Conservation (phyloP, 2,329 filamentous ascomycete genomes). For the Pseudogymnoascus sp. region DNA sequence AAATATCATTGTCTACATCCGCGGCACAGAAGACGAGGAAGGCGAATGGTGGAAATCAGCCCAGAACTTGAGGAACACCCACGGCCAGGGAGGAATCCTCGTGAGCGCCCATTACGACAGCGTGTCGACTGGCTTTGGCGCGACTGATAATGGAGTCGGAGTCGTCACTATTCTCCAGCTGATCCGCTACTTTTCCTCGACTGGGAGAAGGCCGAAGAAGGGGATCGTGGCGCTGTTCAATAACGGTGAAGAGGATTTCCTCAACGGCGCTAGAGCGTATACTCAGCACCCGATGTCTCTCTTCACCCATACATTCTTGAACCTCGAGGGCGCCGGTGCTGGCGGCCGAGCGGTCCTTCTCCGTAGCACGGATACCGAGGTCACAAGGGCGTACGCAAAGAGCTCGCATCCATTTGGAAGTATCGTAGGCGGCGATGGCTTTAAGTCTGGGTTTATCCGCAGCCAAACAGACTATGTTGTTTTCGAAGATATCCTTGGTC, state of each 20-base stretch:
- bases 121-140: conserved; percentile 84
- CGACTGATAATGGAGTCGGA: conserved; percentile 88
- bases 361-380: conserved; percentile 76
- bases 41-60: conserved; percentile 62
- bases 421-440: conserved; percentile 75
- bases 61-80: conserved; percentile 35
- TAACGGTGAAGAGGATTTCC: conserved; percentile 89
- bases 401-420: conserved; percentile 72
- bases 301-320: conserved; percentile 81
- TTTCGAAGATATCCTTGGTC: conserved; percentile 66
- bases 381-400: conserved; percentile 68
- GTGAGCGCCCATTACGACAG: conserved; percentile 90
- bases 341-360: conserved; percentile 84
- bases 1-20: conserved; percentile 87
- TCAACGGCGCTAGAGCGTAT: conserved; percentile 81
- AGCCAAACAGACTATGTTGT: conserved; percentile 88
- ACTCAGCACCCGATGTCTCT: conserved; percentile 72
- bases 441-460: conserved; percentile 66
- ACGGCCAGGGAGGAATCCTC: conserved; percentile 66
- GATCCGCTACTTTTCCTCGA: conserved; percentile 72
- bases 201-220: conserved; percentile 62
- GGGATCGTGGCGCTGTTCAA: conserved; percentile 84
- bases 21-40: conserved; percentile 65
- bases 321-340: conserved; percentile 89
- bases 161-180: conserved; percentile 81